Evolutionary conservation across 495 filamentous ascomycete genomes (phyloP).

Genomic region (Penicillium bialowiezense): DNA sequence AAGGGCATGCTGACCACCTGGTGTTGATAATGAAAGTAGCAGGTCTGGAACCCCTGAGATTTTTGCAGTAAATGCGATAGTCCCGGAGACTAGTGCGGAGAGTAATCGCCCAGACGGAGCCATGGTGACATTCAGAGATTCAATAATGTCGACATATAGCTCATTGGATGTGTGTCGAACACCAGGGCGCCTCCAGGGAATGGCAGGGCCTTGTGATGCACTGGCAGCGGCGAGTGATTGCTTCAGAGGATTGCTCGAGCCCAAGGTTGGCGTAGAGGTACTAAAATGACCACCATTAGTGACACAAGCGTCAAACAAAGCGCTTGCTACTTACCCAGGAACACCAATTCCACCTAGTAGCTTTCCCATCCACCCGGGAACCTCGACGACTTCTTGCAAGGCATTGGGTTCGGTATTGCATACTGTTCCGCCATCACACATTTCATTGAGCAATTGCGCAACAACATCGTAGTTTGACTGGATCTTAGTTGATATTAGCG

Average conservation of each 20-base stretch:
- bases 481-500: conserved; percentile 79
- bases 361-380: conserved; percentile 85
- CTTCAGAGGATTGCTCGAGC: conserved; percentile 42
- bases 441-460: conserved; percentile 88
- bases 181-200: conserved; percentile 87
- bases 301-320: not conserved
- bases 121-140: conserved; percentile 80
- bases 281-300: conserved; percentile 9
- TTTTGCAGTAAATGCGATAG: conserved; percentile 91
- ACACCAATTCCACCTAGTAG: conserved; percentile 84
- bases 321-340: conserved; percentile 54
- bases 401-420: conserved; percentile 93
- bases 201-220: conserved; percentile 49
- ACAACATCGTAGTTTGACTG: conserved; percentile 91
- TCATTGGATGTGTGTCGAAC: conserved; percentile 97
- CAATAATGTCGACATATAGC: conserved; percentile 93
- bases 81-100: conserved; percentile 83
- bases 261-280: conserved; percentile 43
- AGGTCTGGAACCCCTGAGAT: conserved; percentile 93
- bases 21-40: conserved; percentile 71
- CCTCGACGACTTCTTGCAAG: conserved; percentile 85
- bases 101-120: conserved; percentile 87
- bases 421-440: conserved; percentile 92
- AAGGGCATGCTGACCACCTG: conserved; percentile 72
- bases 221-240: conserved; percentile 42